Conservation (phyloP, 1,284 basidiomycete genomes). For the Flammula alnicola region DNA sequence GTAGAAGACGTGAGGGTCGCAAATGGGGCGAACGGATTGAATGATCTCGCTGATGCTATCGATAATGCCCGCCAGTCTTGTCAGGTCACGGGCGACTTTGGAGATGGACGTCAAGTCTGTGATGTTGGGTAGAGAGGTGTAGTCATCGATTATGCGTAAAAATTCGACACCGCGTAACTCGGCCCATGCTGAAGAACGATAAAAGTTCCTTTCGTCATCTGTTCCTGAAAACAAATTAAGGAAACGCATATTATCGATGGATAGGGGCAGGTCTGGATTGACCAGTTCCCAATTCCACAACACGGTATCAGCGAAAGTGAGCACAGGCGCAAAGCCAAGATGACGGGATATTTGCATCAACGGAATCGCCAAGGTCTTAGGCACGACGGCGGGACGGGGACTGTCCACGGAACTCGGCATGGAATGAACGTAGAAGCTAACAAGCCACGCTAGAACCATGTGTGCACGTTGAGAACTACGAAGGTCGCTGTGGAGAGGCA, state of each 20-base stretch:
- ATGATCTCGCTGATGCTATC: slow-evolving; percentile 76
- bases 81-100: slow-evolving; percentile 77
- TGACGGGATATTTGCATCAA: slow-evolving; percentile 76
- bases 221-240: slow-evolving; percentile 84
- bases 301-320: slow-evolving; percentile 96
- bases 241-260: slow-evolving; percentile 68
- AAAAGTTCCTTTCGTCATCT: slow-evolving; percentile 87
- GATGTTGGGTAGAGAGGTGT: slow-evolving; percentile 71
- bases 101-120: slow-evolving; percentile 72
- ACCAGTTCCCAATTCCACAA: slow-evolving; percentile 89
- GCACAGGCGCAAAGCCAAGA: slow-evolving; percentile 87
- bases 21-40: slow-evolving; percentile 70
- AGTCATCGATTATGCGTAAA: slow-evolving; percentile 87
- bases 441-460: slow-evolving; percentile 86
- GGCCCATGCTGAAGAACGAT: slow-evolving; percentile 82
- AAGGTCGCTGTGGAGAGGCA: slow-evolving; percentile 54
- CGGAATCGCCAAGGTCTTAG: slow-evolving; percentile 81
- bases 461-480: slow-evolving; percentile 83
- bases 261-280: slow-evolving; percentile 56
- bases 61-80: slow-evolving; percentile 72
- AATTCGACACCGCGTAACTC: slow-evolving; percentile 90
- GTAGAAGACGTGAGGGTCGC: slow-evolving; percentile 91
- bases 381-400: slow-evolving; percentile 55
- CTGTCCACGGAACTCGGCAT: slow-evolving; percentile 48
- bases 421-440: slow-evolving; percentile 91